Evolutionary conservation across 1,284 basidiomycete genomes (phyloP), one percentile per base, ranked within the genome.

Genomic region (Hemileia vastatrix): DNA sequence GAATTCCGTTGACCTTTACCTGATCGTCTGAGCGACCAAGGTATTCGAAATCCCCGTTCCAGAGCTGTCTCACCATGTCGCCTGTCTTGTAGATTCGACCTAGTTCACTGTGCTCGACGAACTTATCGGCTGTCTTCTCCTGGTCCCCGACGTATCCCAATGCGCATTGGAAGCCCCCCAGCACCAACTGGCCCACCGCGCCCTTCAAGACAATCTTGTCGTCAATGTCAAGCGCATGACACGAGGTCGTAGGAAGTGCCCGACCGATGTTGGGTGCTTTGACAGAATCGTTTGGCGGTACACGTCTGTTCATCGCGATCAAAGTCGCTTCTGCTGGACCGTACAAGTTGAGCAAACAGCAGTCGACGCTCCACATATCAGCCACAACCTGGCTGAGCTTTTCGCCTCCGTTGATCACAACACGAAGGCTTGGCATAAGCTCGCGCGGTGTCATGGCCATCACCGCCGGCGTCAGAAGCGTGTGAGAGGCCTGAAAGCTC

Each of bases 11-110:
- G 65, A 77, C 71, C 68, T 77, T 77, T 69, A 77, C 71, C 43
- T 76, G 75, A 52, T 77, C 76, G 64, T 77, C 76, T 55, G 72
- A 72, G n/a, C 76, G 70, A 1, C 76, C 76, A 32, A 77, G 71
- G 61, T 76, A 77, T 64, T 77, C 76, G 49, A 71, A 70, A 44
- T 71, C 70, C 11, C 72, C 73, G 57, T 76, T 72, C 56, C 68
- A 67, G 24, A 77, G 66, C 62, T 72, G 68, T 23, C 74, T 69
- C 8, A 70, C 74, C 8, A 76, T 66, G 54, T 76, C 74, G 31
- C 74, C 74, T 27, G 74, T 76, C 47, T 68, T 68, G 63, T 76
- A 76, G 56, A 74, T 66, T 9, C 70, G 64, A 8, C 72, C 72
- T 15, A 74, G 68, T 36, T 71, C 66, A n/a, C n/a, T n/a, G 62